Conservation (phyloP, 1,284 basidiomycete species). For the Boletus smithii region DNA sequence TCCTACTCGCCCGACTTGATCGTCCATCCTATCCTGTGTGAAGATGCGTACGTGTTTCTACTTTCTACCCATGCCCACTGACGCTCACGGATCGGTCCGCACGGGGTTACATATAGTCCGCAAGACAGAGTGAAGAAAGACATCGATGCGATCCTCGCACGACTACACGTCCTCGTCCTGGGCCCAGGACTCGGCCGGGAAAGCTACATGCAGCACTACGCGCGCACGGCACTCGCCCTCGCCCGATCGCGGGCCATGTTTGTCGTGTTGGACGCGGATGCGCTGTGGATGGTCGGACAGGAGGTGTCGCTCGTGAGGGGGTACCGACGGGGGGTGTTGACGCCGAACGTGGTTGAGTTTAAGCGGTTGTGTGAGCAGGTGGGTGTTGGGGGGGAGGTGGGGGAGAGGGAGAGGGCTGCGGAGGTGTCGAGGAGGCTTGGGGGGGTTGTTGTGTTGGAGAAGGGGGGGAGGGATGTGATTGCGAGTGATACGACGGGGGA, state of each 20-base stretch:
- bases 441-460: constrained; percentile 90
- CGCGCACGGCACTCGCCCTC: constrained; percentile 53
- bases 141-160: constrained; percentile 70
- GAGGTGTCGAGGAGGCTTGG: constrained; percentile 73
- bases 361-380: constrained; percentile 75
- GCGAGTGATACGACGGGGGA: constrained; percentile 61
- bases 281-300: constrained; percentile 74
- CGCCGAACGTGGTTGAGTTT: constrained; percentile 96
- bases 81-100: too few relatives aligned
- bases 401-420: constrained; percentile 48
- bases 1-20: constrained; percentile 95
- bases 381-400: constrained; percentile 53
- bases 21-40: constrained; percentile 85
- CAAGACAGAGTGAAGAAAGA: constrained; percentile 50
- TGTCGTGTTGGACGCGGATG: constrained; percentile 93
- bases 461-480: constrained; percentile 75
- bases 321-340: constrained; percentile 79
- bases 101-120: too few relatives aligned
- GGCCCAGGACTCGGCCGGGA: constrained; percentile 93
- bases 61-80: neutral
- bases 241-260: constrained; percentile 68
- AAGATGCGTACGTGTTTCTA: constrained; percentile 45
- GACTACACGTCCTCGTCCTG: constrained; percentile 89
- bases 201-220: constrained; percentile 82
- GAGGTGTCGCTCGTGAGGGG: constrained; percentile 75